Evolutionary conservation across 1,284 basidiomycete genomes (phyloP), one percentile per base, ranked within the genome.

Genomic region (Fomitopsis betulina): DNA sequence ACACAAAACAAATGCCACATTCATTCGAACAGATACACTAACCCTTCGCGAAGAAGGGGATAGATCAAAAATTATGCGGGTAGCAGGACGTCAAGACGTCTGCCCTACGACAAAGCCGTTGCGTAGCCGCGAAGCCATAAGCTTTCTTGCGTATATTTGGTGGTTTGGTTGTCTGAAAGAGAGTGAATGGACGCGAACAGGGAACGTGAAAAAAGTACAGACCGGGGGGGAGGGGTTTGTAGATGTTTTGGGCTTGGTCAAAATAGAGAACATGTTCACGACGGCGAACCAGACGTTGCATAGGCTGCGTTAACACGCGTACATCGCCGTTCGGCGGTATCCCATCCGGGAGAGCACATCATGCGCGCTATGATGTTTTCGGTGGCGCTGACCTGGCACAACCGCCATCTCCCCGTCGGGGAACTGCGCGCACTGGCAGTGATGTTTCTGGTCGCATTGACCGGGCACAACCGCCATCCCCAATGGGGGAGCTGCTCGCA

Each of bases 41-140:
- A 27, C 49, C 60, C 68, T 67, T 66, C 70, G 47, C 69, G 61
- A 72, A 68, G 69, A 67, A 67, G 65, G 62, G 55, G 49, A 50
- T 53, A 56, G 4, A 50, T 58, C 60, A 72, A 72, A 72, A 69
- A 70, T 71, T 70, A 53, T 60, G 66, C 66, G 65, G 64, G 60
- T 54, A 51, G 49, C 49, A 57, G 19, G 49, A 27, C 53, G 27
- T 19, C 40, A 43, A 49, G 19, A 60, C 43, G 57, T 54, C 45
- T 49, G 21, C 40, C 45, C 25, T 37, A 39, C 49, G 35, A 6
- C n/a, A 10, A 23, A 35, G 47, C 25, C 38, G 35, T 4, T 15
- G n/a, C 45, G 19, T 21, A 49, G 43, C 54, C 45, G 35, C 43
- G 21, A 47, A 23, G 21, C 43, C 33, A 17, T 1, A 19, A n/a